Base-by-base conservation (phyloP, 768 basidiomycete species). In the Calocera viscosa region DNA sequence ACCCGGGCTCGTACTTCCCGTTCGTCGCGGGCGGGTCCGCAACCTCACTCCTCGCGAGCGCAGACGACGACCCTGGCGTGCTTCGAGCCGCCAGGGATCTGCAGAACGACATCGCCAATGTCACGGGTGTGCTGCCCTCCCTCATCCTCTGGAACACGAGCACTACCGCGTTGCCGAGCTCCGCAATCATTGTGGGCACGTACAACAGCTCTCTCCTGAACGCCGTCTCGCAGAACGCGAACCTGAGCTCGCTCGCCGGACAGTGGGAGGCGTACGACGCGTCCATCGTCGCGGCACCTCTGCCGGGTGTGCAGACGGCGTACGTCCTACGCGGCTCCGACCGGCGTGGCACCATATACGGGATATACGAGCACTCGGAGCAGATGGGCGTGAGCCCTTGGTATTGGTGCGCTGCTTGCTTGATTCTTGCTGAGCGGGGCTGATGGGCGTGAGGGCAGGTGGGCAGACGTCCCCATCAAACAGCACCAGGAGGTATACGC, bases 291-390 rank as follows among this genome's bases (percentile, higher is more conserved):
- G 74, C 78, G 41, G 82, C 84, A 67, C 84, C 85, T 5, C 74
- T 86, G 1, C 81, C 84, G 39, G 85, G 84, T 2, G 78, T 87
- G 24, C 74, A 77, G 30, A 81, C 80, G 64, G 87, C 84, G 33
- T 85, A 88, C 74, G 83, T 89, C 43, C 82, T 90, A 64, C 80
- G 85, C 68, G 87, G 87, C 11, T 79, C 84, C 1, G 87, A 89
- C 73, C 84, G 86, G 73, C 77, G 87, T 47, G 87, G 86, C 10
- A 84, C 85, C 0, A 85, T 88, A 34, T 88, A 80, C 71, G 84
- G 80, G 1, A 70, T 88, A 34, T 87, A 88, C 71, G 85, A 86
- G 71, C 82, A 85, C 67, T 84, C 84, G 11, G 86, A 88, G 72
- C 86, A 87, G 72, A 83, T 87, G 72, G 86, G 86, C 72, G 84